These are phyloP conservation scores for Xylariaceae sp. DNA, from an alignment of 2,329 filamentous ascomycete genomes.

Conservation along the genomic window DNA sequence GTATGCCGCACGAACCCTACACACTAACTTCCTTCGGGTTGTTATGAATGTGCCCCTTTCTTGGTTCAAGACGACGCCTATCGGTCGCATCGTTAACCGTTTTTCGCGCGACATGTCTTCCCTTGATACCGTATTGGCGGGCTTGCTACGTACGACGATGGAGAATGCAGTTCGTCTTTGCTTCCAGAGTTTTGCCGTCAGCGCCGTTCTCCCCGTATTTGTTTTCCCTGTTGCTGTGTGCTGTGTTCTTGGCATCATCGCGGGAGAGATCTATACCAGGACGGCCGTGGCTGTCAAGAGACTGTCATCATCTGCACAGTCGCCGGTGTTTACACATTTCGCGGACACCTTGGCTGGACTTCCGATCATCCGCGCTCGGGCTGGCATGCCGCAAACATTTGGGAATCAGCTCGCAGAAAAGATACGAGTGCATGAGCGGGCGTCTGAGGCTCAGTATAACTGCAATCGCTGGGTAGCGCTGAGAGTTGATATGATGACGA, in stretches of 20 bases:
- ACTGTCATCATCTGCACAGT: slow-evolving; percentile 38
- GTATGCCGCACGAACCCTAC: slow-evolving; percentile 49
- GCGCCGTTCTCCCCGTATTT: slow-evolving; percentile 41
- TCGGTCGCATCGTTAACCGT: slow-evolving; percentile 49
- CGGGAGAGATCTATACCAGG: slow-evolving; percentile 42
- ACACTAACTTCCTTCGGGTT: slow-evolving; percentile 46
- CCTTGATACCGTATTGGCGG: slow-evolving; percentile 44
- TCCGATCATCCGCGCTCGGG: slow-evolving; percentile 46
- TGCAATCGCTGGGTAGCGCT: slow-evolving; percentile 54
- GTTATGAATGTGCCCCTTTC: slow-evolving; percentile 50
- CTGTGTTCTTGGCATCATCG: slow-evolving; percentile 34
- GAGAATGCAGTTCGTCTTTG: slow-evolving; percentile 34
- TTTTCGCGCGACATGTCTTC: slow-evolving; percentile 54
- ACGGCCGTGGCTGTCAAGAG: slow-evolving; percentile 40
- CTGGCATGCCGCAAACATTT: slow-evolving; percentile 44
- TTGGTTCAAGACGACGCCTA: slow-evolving; percentile 51
- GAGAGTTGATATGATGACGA: slow-evolving; percentile 49
- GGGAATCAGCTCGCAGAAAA: slow-evolving; percentile 45
- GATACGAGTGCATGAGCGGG: slow-evolving; percentile 41
- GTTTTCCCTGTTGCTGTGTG: slow-evolving; percentile 37
- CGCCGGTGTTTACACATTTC: slow-evolving; percentile 53
- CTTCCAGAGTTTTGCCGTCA: slow-evolving; percentile 36
- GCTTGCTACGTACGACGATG: slow-evolving; percentile 39
- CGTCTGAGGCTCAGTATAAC: slow-evolving; percentile 47
- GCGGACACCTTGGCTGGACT: slow-evolving; percentile 47